Base-by-base conservation (phyloP, 768 basidiomycete genomes). In the Hericium coralloides region DNA sequence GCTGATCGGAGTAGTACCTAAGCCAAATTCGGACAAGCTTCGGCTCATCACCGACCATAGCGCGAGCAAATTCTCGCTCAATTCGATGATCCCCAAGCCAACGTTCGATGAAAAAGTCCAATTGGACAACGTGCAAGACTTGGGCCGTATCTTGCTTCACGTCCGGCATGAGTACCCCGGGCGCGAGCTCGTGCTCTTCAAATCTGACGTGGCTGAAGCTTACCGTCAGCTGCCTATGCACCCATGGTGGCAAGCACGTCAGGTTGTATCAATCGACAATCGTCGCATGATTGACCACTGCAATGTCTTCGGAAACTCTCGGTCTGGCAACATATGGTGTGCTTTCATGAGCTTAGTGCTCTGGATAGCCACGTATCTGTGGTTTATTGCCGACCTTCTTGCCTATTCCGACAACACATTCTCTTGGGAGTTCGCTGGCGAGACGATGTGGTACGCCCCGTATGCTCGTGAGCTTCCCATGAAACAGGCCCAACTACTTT, bases 31-130 rank as follows among this genome's bases (percentile, higher is more conserved):
- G 0, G 47, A 22, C 43, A 37, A 36, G 4, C 58, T 59, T 0
- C 41, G 60, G 12, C 65, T 80, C 0, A 64, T 80, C 8, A 68
- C 64, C 10, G 65, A 80, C 57, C 77, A 79, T 12, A 71, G 66
- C 45, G 64, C 67, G 0, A 74, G 74, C 0, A 38, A 55, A 0
- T 70, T 57, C 60, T 63, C 72, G 0, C 66, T 73, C 1, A 79
- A 80, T 59, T 66, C 69, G 0, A 67, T 69, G 64, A 73, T 76
- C 55, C 53, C 63, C 0, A 38, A 43, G 0, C 57, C 66, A 0
- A 64, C 66, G n/a, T n/a, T 14, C 39, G 39, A 41, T 41, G 39
- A 41, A 4, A 41, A 41, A 41, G 39, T 41, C 3, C 39, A 41
- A n/a, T 9, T 41, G 3, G 39, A 41, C n/a, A 41, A 41, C 9